Conservation (phyloP, 23 red algal species). For the Gracilaria vermiculophylla region DNA sequence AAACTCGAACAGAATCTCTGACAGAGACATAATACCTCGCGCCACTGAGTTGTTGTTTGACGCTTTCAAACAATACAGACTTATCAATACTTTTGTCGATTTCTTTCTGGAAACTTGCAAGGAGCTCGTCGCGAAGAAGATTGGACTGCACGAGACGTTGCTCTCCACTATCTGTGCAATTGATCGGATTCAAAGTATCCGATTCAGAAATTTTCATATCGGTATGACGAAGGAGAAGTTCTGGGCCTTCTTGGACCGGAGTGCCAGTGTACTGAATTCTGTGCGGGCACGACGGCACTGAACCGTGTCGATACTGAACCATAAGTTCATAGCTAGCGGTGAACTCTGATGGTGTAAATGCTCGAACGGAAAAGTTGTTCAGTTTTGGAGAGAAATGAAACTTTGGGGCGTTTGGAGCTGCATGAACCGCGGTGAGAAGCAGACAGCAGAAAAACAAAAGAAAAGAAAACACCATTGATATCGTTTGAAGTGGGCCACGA, state of each 20-base stretch:
- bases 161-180: constrained; percentile 28
- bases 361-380: neutral
- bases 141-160: constrained; percentile 9
- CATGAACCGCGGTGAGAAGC: neutral
- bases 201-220: constrained; percentile 54
- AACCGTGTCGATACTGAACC: constrained; percentile 47
- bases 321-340: constrained; percentile 40
- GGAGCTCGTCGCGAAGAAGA: neutral
- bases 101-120: neutral
- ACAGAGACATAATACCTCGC: constrained; percentile 27
- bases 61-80: constrained; percentile 27
- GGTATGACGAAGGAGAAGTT: constrained; percentile 11
- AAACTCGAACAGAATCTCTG: constrained; percentile 12
- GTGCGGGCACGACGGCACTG: constrained; percentile 24
- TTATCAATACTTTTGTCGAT: constrained; percentile 24
- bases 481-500: neutral
- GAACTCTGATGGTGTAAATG: constrained; percentile 38
- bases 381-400: neutral
- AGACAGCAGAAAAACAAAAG: neutral
- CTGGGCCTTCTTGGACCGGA: neutral
- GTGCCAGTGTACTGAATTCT: constrained; percentile 15
- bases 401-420: neutral
- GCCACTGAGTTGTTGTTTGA: neutral
- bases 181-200: neutral
- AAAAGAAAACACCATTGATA: neutral